These are phyloP conservation scores for Aspergillus melleus DNA, from an alignment of 2,329 filamentous ascomycete genomes.

Conservation along the genomic window DNA sequence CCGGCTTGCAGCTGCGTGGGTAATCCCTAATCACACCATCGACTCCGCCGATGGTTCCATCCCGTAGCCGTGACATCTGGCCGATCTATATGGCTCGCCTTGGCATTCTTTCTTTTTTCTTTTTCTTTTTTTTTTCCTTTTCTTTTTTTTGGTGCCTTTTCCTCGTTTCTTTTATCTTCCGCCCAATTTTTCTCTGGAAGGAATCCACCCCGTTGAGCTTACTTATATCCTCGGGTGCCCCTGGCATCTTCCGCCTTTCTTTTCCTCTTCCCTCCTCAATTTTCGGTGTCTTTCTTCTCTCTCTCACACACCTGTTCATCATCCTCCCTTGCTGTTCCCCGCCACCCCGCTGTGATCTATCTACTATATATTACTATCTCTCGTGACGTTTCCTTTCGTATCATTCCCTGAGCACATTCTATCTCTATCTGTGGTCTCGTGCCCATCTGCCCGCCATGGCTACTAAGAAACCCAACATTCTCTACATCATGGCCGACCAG, in stretches of 20 bases:
- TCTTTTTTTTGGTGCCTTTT: constrained; percentile 1
- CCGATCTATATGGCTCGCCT: constrained; percentile 18
- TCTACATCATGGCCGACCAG: constrained; percentile 97
- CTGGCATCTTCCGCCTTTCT: not conserved
- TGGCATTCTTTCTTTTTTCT: constrained; percentile 25
- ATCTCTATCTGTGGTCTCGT: not conserved
- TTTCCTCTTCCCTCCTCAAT: not conserved
- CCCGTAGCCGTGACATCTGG: constrained; percentile 18
- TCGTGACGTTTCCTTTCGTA: not conserved
- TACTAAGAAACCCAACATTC: constrained; percentile 67
- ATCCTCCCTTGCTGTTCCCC: not conserved
- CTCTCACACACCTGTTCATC: not conserved
- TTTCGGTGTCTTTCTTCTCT: not conserved
- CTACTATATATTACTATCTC: not conserved
- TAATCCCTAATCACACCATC: constrained; percentile 24
- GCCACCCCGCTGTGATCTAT: not conserved
- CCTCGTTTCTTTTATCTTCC: not conserved
- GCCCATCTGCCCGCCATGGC: constrained; percentile 28
- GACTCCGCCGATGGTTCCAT: constrained; percentile 24
- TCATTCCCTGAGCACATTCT: not conserved
- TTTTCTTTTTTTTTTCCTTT: constrained; percentile 5
- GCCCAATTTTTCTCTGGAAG: not conserved
- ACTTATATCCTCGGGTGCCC: not conserved
- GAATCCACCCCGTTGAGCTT: not conserved
- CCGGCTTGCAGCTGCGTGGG: not conserved